These are phyloP conservation scores for Arctium lappa DNA, from an alignment of 129 eudicot genomes.

Conservation along the genomic window DNA sequence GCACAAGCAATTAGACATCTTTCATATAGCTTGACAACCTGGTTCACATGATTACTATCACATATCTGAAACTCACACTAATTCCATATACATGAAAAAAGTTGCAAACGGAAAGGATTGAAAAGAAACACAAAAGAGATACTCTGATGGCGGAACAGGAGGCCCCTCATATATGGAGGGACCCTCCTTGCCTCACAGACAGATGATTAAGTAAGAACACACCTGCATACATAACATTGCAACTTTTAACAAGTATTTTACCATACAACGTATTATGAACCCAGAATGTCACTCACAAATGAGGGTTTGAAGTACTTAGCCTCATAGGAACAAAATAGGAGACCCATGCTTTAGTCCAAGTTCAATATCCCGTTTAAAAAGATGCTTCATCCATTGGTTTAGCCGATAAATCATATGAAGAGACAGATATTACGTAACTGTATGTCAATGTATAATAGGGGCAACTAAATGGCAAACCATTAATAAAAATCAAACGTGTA, in stretches of 20 bases:
- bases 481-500: slow-evolving; percentile 23
- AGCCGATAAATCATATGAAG: slow-evolving; percentile 92
- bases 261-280: slow-evolving; percentile 75
- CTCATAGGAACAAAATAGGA: slow-evolving; percentile 89
- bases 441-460: slow-evolving; percentile 88
- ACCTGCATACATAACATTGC: slow-evolving; percentile 99
- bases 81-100: slow-evolving; percentile 11
- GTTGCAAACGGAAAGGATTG: slow-evolving; percentile 36
- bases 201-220: slow-evolving; percentile 95
- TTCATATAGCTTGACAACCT: slow-evolving; percentile 96
- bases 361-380: slow-evolving; percentile 81
- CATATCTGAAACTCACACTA: slow-evolving; percentile 6
- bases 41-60: slow-evolving; percentile 32
- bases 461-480: slow-evolving; percentile 74
- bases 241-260: slow-evolving; percentile 63
- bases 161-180: slow-evolving; percentile 99
- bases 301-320: slow-evolving; percentile 99
- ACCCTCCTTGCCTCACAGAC: slow-evolving; percentile 96
- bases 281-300: slow-evolving; percentile 97
- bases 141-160: slow-evolving; percentile 88
- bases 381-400: slow-evolving; percentile 95
- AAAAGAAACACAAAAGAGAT: slow-evolving; percentile 78
- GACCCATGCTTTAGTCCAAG: slow-evolving; percentile 93
- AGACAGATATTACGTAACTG: slow-evolving; percentile 98
- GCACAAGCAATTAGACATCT: slow-evolving; percentile 97